These are phyloP conservation scores for Sarcocystis neurona DNA, from an alignment of 169 alveolate genomes.

Conservation along the genomic window DNA sequence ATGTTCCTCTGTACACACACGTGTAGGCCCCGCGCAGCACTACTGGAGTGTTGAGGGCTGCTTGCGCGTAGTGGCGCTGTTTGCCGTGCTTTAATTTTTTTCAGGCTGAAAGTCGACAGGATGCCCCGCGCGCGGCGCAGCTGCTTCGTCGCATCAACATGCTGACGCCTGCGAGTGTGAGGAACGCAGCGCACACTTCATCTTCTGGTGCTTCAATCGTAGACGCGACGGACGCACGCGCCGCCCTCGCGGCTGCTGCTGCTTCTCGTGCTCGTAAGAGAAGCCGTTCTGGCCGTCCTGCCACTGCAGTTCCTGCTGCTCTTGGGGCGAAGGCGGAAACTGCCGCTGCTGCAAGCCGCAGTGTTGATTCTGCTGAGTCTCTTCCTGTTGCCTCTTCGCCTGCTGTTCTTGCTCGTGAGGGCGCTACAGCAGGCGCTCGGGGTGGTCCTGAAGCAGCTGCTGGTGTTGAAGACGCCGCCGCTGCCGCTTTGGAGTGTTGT, in stretches of 20 bases:
- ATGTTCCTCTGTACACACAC: neutral
- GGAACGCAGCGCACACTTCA: neutral
- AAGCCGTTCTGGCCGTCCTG: neutral
- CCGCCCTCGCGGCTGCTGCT: neutral
- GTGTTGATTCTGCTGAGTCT: neutral
- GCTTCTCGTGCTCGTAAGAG: neutral
- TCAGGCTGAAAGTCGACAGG: constrained; percentile 7
- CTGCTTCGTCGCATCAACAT: neutral
- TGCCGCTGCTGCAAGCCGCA: neutral
- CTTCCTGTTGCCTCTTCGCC: neutral
- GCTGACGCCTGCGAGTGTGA: constrained; percentile 18
- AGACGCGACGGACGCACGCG: neutral
- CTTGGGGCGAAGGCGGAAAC: neutral
- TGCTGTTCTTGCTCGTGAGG: neutral
- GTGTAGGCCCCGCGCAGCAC: neutral
- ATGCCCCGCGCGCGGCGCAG: neutral
- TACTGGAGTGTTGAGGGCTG: neutral
- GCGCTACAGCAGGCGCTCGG: neutral
- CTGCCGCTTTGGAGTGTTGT: too few species aligned
- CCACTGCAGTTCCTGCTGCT: constrained; percentile 35
- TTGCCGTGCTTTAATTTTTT: too few species aligned
- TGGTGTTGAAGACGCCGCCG: too few species aligned
- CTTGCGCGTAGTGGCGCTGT: too few species aligned
- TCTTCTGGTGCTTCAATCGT: neutral
- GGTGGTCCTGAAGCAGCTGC: constrained; percentile 15